Evolutionary conservation across 768 basidiomycete species (phyloP).

Genomic region (Podaxis pistillaris): DNA sequence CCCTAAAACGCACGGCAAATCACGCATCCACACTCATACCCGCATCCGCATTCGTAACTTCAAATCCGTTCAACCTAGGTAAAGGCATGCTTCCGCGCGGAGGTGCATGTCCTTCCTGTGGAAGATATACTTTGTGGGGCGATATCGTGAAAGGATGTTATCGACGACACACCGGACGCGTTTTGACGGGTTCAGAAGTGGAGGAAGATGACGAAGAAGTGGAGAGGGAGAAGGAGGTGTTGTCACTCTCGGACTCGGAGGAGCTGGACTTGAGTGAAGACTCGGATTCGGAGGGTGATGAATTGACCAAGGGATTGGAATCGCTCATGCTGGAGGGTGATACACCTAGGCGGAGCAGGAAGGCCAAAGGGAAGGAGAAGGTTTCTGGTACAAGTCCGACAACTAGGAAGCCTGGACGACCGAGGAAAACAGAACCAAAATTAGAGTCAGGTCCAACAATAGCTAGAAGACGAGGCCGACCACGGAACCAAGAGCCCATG

Average conservation of each 20-base stretch:
- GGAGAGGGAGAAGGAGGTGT: background rate
- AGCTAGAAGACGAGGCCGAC: background rate
- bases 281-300: background rate
- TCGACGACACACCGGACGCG: constrained; percentile 42
- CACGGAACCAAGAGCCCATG: background rate
- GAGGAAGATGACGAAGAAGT: constrained; percentile 24
- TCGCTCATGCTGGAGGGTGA: background rate
- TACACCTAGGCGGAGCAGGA: background rate
- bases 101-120: constrained; percentile 54
- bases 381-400: background rate
- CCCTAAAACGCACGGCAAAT: background rate
- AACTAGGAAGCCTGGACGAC: background rate
- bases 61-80: constrained; percentile 3
- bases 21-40: background rate
- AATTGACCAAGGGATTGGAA: background rate
- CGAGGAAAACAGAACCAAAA: background rate
- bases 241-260: constrained; percentile 14
- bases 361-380: background rate
- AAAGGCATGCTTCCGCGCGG: constrained; percentile 55
- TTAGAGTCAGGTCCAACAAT: background rate
- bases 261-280: background rate
- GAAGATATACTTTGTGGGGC: constrained; percentile 62
- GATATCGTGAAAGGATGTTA: constrained; percentile 65
- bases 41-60: background rate
- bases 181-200: constrained; percentile 26